phyloP scores from a whole-genome alignment of 805 yeast genomes.

The Barnettozyma sp. region DNA sequence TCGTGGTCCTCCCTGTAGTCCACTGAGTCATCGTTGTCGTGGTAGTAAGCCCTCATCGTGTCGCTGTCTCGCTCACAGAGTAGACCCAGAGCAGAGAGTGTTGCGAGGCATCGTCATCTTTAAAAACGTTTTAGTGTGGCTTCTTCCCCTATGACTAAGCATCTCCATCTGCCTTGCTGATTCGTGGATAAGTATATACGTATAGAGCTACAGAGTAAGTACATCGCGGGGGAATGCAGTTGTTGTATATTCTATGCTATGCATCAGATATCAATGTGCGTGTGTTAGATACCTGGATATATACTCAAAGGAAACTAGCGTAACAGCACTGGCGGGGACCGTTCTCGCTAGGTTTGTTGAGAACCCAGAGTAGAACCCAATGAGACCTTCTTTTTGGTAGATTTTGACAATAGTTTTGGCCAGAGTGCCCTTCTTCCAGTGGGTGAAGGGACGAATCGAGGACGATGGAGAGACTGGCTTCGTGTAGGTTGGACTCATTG shows the following conservation, averaged over 20 bases:
- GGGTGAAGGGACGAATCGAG: constrained; percentile 12
- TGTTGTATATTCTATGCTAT: constrained; percentile 1
- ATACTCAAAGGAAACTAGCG: constrained; percentile 86
- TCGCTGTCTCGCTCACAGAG: too few relatives aligned
- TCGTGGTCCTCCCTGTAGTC: constrained; percentile 68
- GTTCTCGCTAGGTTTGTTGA: constrained; percentile 81
- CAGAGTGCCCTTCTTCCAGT: constrained; percentile 14
- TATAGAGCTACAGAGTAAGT: too few relatives aligned
- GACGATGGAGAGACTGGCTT: constrained; percentile 3
- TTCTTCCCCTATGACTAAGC: background rate
- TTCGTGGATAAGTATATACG: too few relatives aligned
- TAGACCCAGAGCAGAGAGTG: background rate
- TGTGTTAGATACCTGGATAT: constrained; percentile 29
- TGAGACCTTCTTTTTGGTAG: constrained; percentile 60
- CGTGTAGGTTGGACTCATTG: constrained; percentile 23
- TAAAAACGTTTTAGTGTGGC: background rate
- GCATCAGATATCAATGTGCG: background rate
- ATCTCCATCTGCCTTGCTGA: background rate
- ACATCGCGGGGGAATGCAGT: background rate
- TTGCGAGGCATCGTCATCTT: background rate
- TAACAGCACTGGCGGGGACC: constrained; percentile 93
- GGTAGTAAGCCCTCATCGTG: constrained; percentile 46
- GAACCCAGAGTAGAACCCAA: constrained; percentile 87
- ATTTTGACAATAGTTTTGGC: constrained; percentile 19
- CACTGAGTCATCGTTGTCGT: constrained; percentile 51